Base-by-base conservation (phyloP, 2,329 filamentous ascomycete genomes). In the Lasiodiplodia gonubiensis region DNA sequence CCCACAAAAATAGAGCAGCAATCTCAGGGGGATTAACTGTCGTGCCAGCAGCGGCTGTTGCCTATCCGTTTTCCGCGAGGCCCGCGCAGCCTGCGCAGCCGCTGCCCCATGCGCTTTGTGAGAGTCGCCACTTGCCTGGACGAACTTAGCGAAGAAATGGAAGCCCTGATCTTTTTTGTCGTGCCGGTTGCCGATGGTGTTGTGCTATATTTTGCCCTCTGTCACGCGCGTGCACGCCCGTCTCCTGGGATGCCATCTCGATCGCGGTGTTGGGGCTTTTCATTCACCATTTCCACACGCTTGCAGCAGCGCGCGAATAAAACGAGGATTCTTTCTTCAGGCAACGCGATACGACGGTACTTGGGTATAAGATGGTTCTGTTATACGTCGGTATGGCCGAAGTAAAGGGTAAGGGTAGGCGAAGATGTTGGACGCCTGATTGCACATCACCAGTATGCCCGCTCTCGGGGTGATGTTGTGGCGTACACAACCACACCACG, bases 1-100 rank as follows among this genome's bases (percentile, higher is more conserved):
- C n/a, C 42, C 42, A 46, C 42, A 46, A 46, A 46, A 46, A 46
- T 46, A 46, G 42, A 46, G 42, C 42, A 72, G 78, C 21, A 73
- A 74, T 46, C 42, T 46, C 42, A 46, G 42, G 42, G 42, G 42
- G 42, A 46, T 46, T 46, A n/a, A 46, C 21, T 42, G 39, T 8
- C 11, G 42, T 46, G 42, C 30, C 42, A 46, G 39, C 16, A 16
- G 18, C 42, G 42, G 42, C 18, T 46, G 42, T n/a, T 46, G 42
- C n/a, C n/a, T 46, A 11, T n/a, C 42, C 42, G 42, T 46, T 46
- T 46, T 46, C 42, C 42, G 42, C 42, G 30, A 8, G 30, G 42
- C 42, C 8, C n/a, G n/a, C n/a, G 42, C 42, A 10, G 18, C n/a
- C 7, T 18, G 18, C 39, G 39, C 39, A 46, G 18, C 6, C 16